Evolutionary conservation across 495 filamentous ascomycete genomes (phyloP).

Genomic region (Neurospora sp.): DNA sequence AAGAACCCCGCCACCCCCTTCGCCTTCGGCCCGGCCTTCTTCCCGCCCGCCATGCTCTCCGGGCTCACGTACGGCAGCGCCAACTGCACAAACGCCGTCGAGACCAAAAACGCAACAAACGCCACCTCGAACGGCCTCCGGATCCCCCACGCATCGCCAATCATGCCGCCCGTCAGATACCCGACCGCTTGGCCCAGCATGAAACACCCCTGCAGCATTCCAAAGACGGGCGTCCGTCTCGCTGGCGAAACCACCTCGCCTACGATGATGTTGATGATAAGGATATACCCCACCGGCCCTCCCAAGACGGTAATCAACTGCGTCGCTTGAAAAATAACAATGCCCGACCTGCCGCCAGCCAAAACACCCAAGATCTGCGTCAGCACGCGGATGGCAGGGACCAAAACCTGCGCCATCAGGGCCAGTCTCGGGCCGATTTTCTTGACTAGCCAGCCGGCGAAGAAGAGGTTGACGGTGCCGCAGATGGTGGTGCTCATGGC

Average conservation of each 20-base stretch:
- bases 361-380: conserved; percentile 45
- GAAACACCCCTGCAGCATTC: conserved; percentile 41
- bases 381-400: conserved; percentile 41
- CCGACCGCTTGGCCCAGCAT: conserved; percentile 47
- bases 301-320: conserved; percentile 48
- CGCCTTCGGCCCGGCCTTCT: conserved; percentile 4
- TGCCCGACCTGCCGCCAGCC: conserved; percentile 38
- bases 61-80: conserved; percentile 33
- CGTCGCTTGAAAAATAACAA: conserved; percentile 43
- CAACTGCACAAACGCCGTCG: conserved; percentile 25
- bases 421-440: conserved; percentile 41
- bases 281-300: conserved; percentile 45
- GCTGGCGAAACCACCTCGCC: conserved; percentile 38
- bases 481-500: conserved; percentile 39
- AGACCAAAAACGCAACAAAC: conserved; percentile 33
- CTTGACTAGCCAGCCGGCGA: conserved; percentile 48
- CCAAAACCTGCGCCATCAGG: conserved; percentile 39
- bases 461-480: conserved; percentile 45
- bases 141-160: conserved; percentile 41
- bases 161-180: conserved; percentile 39
- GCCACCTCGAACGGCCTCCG: conserved; percentile 43
- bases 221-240: conserved; percentile 42
- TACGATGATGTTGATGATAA: conserved; percentile 44
- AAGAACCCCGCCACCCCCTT: conserved; percentile 37
- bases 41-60: conserved; percentile 20